phyloP scores from a whole-genome alignment of 202 grass and related monocot genomes.

The Saccharum hybrid region DNA sequence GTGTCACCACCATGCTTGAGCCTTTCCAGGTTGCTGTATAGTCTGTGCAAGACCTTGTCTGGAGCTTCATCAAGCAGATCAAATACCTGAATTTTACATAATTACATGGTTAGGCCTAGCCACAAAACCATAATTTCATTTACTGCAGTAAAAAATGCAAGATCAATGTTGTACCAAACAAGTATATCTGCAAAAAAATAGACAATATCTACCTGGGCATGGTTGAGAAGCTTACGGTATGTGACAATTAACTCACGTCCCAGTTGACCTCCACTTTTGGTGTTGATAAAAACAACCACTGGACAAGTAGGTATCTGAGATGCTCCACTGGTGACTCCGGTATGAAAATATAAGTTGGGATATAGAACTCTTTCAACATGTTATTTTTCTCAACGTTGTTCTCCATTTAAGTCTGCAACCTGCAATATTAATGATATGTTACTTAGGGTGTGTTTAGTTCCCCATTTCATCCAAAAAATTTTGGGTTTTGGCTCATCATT shows the following conservation, averaged over 20 bases:
- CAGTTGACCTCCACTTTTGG: slow-evolving; percentile 84
- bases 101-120: slow-evolving; percentile 16
- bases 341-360: slow-evolving; percentile 71
- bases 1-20: slow-evolving; percentile 65
- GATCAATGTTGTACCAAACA: slow-evolving; percentile 6
- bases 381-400: slow-evolving; percentile 41
- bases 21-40: slow-evolving; percentile 86
- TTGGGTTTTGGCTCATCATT: no score
- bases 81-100: slow-evolving; percentile 70
- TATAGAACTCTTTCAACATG: slow-evolving; percentile 69
- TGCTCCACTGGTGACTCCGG: slow-evolving; percentile 46
- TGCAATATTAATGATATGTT: slow-evolving; percentile 40
- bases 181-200: slow-evolving; percentile 30
- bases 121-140: slow-evolving; percentile 25
- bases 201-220: slow-evolving; percentile 60
- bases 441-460: no score
- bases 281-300: slow-evolving; percentile 91
- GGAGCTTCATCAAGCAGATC: slow-evolving; percentile 77
- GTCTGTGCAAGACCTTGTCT: slow-evolving; percentile 73
- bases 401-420: slow-evolving; percentile 51
- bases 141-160: slow-evolving; percentile 23
- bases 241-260: slow-evolving; percentile 72
- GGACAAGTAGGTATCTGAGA: slow-evolving; percentile 71
- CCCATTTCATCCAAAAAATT: no score
- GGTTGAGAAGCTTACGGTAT: slow-evolving; percentile 78